Evolutionary conservation across 352 stramenopile genomes (phyloP).

Genomic region (Globisporangium paddicum): DNA sequence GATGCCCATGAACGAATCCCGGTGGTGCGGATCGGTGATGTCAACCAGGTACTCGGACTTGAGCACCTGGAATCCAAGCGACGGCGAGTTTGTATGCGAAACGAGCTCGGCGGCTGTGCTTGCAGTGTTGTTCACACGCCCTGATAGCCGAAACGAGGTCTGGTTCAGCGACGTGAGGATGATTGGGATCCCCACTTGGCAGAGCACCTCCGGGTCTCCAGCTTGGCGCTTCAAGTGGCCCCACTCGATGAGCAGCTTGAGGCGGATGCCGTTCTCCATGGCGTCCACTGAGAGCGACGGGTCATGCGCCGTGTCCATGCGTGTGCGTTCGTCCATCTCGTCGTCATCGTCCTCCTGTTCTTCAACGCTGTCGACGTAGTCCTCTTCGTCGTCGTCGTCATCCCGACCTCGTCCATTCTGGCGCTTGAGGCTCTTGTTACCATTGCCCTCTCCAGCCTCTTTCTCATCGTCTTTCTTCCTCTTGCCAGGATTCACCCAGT

Average conservation of each 20-base stretch:
- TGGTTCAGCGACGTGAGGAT: conserved; percentile 81
- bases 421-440: conserved; percentile 1
- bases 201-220: conserved; percentile 69
- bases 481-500: conserved; percentile 62
- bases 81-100: conserved; percentile 51
- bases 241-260: conserved; percentile 79
- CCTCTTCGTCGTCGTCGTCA: background rate
- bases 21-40: conserved; percentile 63
- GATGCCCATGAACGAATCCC: conserved; percentile 82
- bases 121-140: conserved; percentile 55
- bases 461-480: conserved; percentile 18
- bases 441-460: background rate
- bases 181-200: conserved; percentile 79
- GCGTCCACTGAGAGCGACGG: conserved; percentile 74
- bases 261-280: conserved; percentile 80
- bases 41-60: conserved; percentile 84
- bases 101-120: conserved; percentile 49
- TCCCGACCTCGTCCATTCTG: background rate
- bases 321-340: conserved; percentile 34
- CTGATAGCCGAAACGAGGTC: conserved; percentile 65
- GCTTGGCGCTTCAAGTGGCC: conserved; percentile 67
- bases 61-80: conserved; percentile 70
- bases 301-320: conserved; percentile 63
- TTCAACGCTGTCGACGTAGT: conserved; percentile 20
- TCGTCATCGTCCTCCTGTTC: conserved; percentile 40